These are phyloP conservation scores for Saccharomycopsis javanensis DNA, from an alignment of 805 yeast species.

Conservation along the genomic window DNA sequence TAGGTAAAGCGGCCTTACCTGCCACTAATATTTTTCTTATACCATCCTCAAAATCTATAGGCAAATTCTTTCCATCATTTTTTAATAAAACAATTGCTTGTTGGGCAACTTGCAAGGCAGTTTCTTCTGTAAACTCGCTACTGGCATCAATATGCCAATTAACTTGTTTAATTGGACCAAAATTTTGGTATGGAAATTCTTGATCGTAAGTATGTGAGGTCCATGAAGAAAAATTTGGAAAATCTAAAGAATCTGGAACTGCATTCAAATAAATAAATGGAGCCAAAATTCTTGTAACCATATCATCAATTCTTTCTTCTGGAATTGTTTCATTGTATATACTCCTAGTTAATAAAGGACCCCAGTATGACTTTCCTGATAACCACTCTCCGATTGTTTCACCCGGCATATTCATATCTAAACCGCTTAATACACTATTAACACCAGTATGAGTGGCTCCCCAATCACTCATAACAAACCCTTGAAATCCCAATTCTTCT, in stretches of 20 bases:
- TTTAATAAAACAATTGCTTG: constrained; percentile 50
- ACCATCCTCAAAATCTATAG: constrained; percentile 34
- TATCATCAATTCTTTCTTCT: constrained; percentile 45
- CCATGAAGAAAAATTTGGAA: constrained; percentile 52
- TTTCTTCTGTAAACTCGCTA: constrained; percentile 36
- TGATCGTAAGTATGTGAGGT: constrained; percentile 47
- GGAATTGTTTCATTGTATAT: constrained; percentile 47
- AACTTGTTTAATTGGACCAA: constrained; percentile 43
- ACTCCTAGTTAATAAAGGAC: constrained; percentile 45
- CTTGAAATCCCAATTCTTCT: constrained; percentile 57
- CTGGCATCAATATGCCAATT: constrained; percentile 50
- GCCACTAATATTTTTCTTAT: constrained; percentile 32
- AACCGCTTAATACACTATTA: constrained; percentile 45
- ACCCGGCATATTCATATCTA: constrained; percentile 62
- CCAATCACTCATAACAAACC: constrained; percentile 60
- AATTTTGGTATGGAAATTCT: constrained; percentile 42
- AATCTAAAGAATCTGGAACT: constrained; percentile 10
- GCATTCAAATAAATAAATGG: constrained; percentile 30
- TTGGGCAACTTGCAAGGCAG: constrained; percentile 43
- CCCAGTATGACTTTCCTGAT: constrained; percentile 47
- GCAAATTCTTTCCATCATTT: constrained; percentile 41
- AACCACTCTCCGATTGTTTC: constrained; percentile 44
- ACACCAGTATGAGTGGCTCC: constrained; percentile 55
- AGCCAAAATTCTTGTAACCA: constrained; percentile 51
- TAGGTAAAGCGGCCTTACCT: constrained; percentile 44